Base-by-base conservation (phyloP, 441 rosid genomes). In the Manihot esculenta region DNA sequence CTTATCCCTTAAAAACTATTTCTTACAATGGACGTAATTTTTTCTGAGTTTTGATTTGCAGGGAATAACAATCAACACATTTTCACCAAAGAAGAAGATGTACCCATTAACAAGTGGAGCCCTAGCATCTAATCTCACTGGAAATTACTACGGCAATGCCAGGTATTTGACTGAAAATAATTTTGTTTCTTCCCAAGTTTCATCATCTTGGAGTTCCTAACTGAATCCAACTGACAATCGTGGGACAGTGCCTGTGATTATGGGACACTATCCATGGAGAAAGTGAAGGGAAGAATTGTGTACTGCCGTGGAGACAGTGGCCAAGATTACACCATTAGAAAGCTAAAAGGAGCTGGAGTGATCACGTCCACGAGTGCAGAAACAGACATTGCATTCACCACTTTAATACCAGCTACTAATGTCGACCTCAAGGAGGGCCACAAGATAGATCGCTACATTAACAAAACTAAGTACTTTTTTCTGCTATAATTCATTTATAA, bases 11-110 rank as follows among this genome's bases (percentile, higher is more conserved):
- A n/a, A n/a, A n/a, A n/a, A n/a, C n/a, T n/a, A n/a, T n/a, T n/a
- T n/a, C n/a, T n/a, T n/a, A n/a, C n/a, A n/a, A n/a, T n/a, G n/a
- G n/a, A 51, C 1, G 18, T 56, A 21, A 21, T 44, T 47, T 41
- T 18, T 44, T 60, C 72, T 41, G 24, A 38, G 63, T 63, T 50
- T 57, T 68, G 26, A 21, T 49, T 69, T 47, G 21, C 41, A 89
- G 94, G 97, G 97, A 45, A 50, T 85, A 9, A 83, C 94, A 30
- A 66, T 90, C 62, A 94, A 87, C 62, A 86, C 86, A 41, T 92
- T 85, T 74, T 53, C 84, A 35, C 86, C 88, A 35, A 76, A 30
- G 41, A 86, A 79, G 69, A 64, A 26, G 55, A 84, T 86, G 81
- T 89, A 85, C 74, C 91, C 97, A 64, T 73, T 94, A 9, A 89